phyloP scores from a whole-genome alignment of 2,329 filamentous ascomycete species.

The Coniochaeta hoffmannii region DNA sequence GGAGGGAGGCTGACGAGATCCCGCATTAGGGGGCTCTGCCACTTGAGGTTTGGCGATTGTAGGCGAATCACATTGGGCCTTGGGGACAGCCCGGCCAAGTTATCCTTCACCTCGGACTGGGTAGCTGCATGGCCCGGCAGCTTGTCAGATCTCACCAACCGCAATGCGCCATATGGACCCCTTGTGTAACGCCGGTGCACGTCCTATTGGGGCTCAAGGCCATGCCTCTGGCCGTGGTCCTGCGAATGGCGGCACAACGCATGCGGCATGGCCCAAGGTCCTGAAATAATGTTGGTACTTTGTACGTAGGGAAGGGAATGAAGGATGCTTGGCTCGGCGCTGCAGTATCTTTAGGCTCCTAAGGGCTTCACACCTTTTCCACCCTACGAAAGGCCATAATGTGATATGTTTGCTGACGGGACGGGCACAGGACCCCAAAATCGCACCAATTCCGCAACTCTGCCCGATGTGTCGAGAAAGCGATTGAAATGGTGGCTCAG shows the following conservation, averaged over 20 bases:
- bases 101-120: background rate
- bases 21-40: background rate
- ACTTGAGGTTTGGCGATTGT: background rate
- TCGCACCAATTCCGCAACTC: background rate
- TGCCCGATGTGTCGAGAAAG: background rate
- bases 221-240: background rate
- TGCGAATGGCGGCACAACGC: background rate
- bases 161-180: background rate
- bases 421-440: background rate
- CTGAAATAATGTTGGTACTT: background rate
- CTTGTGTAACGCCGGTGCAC: conserved; percentile 1
- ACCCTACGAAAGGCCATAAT: too few species aligned
- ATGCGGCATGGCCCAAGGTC: background rate
- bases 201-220: background rate
- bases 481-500: too few species aligned
- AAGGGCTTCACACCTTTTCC: too few species aligned
- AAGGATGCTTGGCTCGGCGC: background rate
- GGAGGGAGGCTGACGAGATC: background rate
- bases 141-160: background rate
- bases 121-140: background rate
- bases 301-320: too few species aligned
- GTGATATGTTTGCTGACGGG: background rate
- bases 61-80: background rate
- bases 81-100: background rate
- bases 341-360: too few species aligned